These are phyloP conservation scores for Diaporthe sp. DNA, from an alignment of 2,329 filamentous ascomycete genomes.

Conservation along the genomic window DNA sequence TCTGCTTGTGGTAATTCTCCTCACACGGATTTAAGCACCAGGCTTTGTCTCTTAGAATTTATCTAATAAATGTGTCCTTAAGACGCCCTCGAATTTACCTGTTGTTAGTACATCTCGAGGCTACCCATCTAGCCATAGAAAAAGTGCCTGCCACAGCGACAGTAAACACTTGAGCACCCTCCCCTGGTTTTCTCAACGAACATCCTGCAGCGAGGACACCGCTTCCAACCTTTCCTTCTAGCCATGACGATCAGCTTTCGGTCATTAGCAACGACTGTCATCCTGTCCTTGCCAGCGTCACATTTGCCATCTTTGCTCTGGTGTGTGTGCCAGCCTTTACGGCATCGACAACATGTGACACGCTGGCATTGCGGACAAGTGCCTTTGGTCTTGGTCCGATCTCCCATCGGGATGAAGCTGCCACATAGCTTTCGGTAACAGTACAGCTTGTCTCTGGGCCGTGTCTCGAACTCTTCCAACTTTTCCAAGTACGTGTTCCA, in stretches of 20 bases:
- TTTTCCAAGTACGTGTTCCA: conserved; percentile 4
- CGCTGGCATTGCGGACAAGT: conserved; percentile 3
- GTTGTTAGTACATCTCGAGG: background rate
- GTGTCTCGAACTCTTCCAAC: conserved; percentile 16
- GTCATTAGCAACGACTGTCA: conserved; percentile 21
- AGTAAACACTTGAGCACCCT: conserved; percentile 32
- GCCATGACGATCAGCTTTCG: conserved; percentile 30
- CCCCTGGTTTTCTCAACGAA: conserved; percentile 18
- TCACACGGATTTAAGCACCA: background rate
- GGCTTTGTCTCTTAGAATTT: background rate
- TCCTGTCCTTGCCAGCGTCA: conserved; percentile 16
- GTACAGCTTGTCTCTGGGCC: conserved; percentile 19
- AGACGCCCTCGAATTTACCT: background rate
- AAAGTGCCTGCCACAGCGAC: conserved; percentile 32
- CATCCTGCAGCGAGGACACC: conserved; percentile 29
- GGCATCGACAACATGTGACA: conserved; percentile 20
- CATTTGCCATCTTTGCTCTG: background rate
- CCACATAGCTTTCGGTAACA: conserved; percentile 24
- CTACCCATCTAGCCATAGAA: conserved; percentile 15
- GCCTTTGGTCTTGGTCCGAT: background rate
- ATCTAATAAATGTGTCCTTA: background rate
- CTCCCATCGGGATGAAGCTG: conserved; percentile 5
- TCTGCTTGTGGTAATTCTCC: background rate
- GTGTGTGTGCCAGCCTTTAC: conserved; percentile 14
- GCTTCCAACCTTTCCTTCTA: conserved; percentile 28